Base-by-base conservation (phyloP, 2,329 filamentous ascomycete species). In the Colletotrichum gloeosporioides region DNA sequence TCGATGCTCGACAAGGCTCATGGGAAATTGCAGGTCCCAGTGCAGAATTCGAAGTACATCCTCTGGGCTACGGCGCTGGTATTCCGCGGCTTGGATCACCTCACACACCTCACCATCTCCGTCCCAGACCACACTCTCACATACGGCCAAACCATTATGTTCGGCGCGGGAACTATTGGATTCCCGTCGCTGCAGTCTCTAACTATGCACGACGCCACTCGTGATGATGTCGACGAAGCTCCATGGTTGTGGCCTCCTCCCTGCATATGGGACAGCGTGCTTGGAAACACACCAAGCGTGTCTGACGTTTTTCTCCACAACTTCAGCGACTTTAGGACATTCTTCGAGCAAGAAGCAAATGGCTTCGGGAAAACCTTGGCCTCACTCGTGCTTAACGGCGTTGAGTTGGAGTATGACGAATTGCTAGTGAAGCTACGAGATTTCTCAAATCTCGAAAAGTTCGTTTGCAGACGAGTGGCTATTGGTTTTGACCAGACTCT, bases 301-400 rank as follows among this genome's bases (percentile, higher is more conserved):
- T 49, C n/a, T 0, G 44, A 49, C 2, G 44, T 13, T 22, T 49
- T 49, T 1, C n/a, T 49, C 7, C 44, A 49, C 44, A 12, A 49
- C 2, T 49, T 22, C 1, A 4, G 13, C 0, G 1, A 0, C 13
- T 49, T 49, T 49, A 10, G 22, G 7, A 10, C 10, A 13, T 13
- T 49, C 44, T 49, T 22, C 4, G 44, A 22, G 12, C 44, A 49
- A 22, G n/a, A 4, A 6, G 44, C 44, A 49, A 49, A 8, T 49
- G 7, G 6, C 44, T 22, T 1, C 44, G 44, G 44, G 0, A 12
- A 9, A n/a, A 49, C n/a, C 3, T 1, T 49, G 7, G 22, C n/a
- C 18, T 49, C 44, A 7, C 44, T 49, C 6, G 44, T 49, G 9
- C 44, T 49, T 13, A 22, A 13, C 44, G n/a, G 13, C 0, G 10